Base-by-base conservation (phyloP, 2,329 filamentous ascomycete species). In the Fusarium brachygibbosum region DNA sequence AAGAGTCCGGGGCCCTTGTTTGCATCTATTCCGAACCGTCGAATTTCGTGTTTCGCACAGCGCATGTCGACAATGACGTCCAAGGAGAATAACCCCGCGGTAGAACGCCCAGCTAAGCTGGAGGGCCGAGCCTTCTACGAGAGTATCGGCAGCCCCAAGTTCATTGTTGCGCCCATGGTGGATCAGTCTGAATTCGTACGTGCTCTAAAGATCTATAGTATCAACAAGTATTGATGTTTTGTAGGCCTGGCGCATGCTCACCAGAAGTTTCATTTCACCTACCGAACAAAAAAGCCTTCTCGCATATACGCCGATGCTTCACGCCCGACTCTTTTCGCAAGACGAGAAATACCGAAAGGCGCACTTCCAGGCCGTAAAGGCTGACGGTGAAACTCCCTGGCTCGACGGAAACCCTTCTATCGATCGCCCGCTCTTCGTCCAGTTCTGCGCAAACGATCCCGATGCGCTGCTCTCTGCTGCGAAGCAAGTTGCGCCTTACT, bases 131-230 rank as follows among this genome's bases (percentile, higher is more conserved):
- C 92, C 14, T 98, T 99, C 78, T 99, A 98, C 77, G 90, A 98
- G 82, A 97, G 93, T 77, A 91, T 99, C 66, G 96, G 96, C 23
- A 94, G 91, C 63, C 96, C 96, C 3, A 97, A 93, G 81, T 90
- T 92, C 70, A 88, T 99, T 31, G 87, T 99, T 57, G 96, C 96
- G 34, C 96, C 96, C 35, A 99, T 99, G 96, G 96, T 99, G 23
- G 95, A 99, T 77, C 93, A 98, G 79, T 98, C 94, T 32, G 96
- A 99, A 83, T 98, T 98, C 83, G 94, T 97, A 84, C 70, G 91
- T 84, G 14, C 14, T 34, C 1, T n/a, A 21, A 5, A 32, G 13
- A 17, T 5, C n/a, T 42, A 6, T n/a, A n/a, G 10, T 19, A 28
- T 32, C 3, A 28, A 51, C n/a, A n/a, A 21, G n/a, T 44, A 44